Conservation (phyloP, 371 early-diverging fungal genomes). For the Mortierella sp. region DNA sequence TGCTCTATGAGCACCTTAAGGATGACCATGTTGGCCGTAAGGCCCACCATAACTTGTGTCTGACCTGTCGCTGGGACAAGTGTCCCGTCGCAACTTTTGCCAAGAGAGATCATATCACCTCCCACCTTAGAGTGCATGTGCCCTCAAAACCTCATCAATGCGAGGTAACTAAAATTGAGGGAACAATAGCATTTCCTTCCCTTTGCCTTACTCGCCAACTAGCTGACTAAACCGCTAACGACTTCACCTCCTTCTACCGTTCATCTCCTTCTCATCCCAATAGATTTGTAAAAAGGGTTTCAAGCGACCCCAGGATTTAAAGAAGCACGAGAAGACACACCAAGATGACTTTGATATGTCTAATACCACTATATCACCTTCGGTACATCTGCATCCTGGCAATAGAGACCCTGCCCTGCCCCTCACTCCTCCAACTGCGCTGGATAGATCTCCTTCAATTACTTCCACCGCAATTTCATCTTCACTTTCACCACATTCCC, state of each 20-base stretch:
- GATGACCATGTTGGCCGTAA: constrained; percentile 95
- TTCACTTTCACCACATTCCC: constrained; percentile 35
- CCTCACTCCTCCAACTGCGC: constrained; percentile 52
- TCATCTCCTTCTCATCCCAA: background rate
- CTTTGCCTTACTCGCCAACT: background rate
- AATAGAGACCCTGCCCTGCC: constrained; percentile 13
- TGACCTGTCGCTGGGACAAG: constrained; percentile 89
- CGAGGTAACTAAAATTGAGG: constrained; percentile 54
- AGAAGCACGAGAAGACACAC: constrained; percentile 93
- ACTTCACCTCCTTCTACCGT: too few species aligned
- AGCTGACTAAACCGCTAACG: background rate
- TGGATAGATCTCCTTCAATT: constrained; percentile 50
- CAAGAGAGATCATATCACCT: constrained; percentile 96
- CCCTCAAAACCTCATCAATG: constrained; percentile 92
- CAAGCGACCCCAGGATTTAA: constrained; percentile 94
- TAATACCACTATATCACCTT: constrained; percentile 20
- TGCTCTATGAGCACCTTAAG: constrained; percentile 86
- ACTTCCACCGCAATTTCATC: constrained; percentile 23
- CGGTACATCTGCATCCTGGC: constrained; percentile 25
- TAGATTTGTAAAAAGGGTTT: constrained; percentile 88
- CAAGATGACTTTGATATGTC: constrained; percentile 61
- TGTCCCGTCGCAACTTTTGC: constrained; percentile 76
- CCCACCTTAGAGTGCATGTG: constrained; percentile 92
- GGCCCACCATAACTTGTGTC: constrained; percentile 86
- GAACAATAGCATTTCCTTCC: background rate